Conservation (phyloP, 202 grass and related monocot species). For the Setaria italica region DNA sequence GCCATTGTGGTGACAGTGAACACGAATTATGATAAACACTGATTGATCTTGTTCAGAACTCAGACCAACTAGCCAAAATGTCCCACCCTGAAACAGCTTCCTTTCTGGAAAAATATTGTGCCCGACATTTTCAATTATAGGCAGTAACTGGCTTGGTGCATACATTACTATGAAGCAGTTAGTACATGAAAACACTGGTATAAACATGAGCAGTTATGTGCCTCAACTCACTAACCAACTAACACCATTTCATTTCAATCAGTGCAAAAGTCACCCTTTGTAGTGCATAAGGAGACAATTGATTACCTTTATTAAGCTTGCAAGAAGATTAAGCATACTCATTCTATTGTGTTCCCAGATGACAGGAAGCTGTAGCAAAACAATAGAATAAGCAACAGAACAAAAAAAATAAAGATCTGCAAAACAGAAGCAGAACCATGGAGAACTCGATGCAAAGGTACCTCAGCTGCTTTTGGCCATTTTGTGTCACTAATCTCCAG, state of each 20-base stretch:
- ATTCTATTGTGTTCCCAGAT: slow-evolving; percentile 96
- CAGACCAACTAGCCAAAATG: slow-evolving; percentile 12
- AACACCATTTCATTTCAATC: slow-evolving; percentile 24
- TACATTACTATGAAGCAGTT: no score
- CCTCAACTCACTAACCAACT: slow-evolving; percentile 20
- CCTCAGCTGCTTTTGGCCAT: slow-evolving; percentile 93
- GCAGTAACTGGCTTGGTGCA: neutral
- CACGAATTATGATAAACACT: neutral
- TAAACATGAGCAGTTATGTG: slow-evolving; percentile 16
- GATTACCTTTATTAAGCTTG: slow-evolving; percentile 88
- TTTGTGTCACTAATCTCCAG: slow-evolving; percentile 94
- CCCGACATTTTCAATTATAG: no score
- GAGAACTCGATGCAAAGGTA: slow-evolving; percentile 46
- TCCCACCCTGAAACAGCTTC: neutral
- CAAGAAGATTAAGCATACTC: slow-evolving; percentile 95
- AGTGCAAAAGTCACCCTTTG: slow-evolving; percentile 6
- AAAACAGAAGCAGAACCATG: slow-evolving; percentile 21
- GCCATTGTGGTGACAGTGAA: neutral
- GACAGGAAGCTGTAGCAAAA: slow-evolving; percentile 64
- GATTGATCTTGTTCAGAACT: neutral
- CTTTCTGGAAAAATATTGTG: no score
- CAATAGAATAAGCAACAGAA: slow-evolving; percentile 13
- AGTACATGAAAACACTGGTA: neutral
- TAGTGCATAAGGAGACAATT: slow-evolving; percentile 13
- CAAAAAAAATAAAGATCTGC: neutral